These are phyloP conservation scores for Cubamyces sp. DNA, from an alignment of 768 basidiomycete genomes.

Conservation along the genomic window DNA sequence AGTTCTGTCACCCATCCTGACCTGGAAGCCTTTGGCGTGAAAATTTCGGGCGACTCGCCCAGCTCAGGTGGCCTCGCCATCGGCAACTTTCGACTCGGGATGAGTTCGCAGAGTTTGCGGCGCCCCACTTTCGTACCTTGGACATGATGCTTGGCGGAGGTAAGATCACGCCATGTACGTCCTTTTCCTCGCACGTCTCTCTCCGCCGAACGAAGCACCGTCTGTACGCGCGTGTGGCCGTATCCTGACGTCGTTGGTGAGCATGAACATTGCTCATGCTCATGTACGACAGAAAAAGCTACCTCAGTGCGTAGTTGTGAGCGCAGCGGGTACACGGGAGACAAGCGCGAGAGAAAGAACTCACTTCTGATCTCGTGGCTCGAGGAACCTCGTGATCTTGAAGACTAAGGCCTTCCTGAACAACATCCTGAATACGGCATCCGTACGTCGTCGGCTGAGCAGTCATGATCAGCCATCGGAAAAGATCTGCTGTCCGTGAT, in stretches of 20 bases:
- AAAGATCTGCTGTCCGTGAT: conserved; percentile 8
- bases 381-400: conserved; percentile 7
- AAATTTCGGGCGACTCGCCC: neutral
- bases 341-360: neutral
- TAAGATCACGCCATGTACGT: neutral
- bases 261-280: neutral
- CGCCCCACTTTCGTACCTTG: neutral
- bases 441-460: conserved; percentile 6
- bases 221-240: neutral
- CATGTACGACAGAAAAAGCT: neutral
- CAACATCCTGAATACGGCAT: conserved; percentile 8
- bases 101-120: conserved; percentile 17
- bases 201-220: neutral
- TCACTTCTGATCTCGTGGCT: conserved; percentile 3
- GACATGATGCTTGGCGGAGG: conserved; percentile 2
- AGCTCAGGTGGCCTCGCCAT: neutral
- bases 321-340: neutral
- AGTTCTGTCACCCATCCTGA: neutral
- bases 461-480: conserved; percentile 3
- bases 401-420: conserved; percentile 11
- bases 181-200: neutral
- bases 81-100: conserved; percentile 7
- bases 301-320: neutral
- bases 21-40: neutral
- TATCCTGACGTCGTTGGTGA: neutral